Conservation (phyloP, 2,329 filamentous ascomycete genomes). For the Cladophialophora psammophila region DNA sequence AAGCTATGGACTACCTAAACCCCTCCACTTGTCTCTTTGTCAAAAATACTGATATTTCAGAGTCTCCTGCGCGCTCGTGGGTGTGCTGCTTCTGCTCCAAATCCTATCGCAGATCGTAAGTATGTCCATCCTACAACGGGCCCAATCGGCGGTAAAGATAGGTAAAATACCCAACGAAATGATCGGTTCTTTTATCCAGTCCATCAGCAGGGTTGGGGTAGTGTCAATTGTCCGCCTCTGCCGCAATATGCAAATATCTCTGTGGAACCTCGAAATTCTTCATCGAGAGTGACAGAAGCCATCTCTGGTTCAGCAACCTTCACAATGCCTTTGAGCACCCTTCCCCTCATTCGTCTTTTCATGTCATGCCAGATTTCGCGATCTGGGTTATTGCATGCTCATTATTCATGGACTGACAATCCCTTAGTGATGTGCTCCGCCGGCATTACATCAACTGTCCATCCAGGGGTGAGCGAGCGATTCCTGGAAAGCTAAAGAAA, state of each 20-base stretch:
- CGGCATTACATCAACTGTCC: conserved; percentile 23
- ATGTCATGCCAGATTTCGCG: background rate
- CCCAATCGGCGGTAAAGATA: background rate
- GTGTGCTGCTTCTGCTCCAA: conserved; percentile 24
- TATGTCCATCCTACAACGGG: background rate
- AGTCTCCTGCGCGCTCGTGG: conserved; percentile 14
- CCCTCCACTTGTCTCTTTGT: background rate
- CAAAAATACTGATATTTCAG: conserved; percentile 15
- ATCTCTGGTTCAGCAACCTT: background rate
- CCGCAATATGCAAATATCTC: background rate
- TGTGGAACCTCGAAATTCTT: background rate
- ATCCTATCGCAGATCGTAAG: conserved; percentile 26
- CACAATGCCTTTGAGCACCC: background rate
- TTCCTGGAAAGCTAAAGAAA: conserved; percentile 23
- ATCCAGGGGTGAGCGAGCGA: conserved; percentile 16
- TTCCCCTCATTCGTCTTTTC: background rate
- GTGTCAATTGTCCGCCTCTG: background rate
- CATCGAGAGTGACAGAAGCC: background rate
- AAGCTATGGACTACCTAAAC: background rate
- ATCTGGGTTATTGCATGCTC: background rate
- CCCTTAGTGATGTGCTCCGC: conserved; percentile 22
- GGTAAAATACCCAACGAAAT: background rate
- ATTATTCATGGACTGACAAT: background rate
- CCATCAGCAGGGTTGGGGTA: background rate
- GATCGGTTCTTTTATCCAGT: background rate